These are phyloP conservation scores for Termitomyces heimii DNA, from an alignment of 768 basidiomycete species.

Conservation along the genomic window DNA sequence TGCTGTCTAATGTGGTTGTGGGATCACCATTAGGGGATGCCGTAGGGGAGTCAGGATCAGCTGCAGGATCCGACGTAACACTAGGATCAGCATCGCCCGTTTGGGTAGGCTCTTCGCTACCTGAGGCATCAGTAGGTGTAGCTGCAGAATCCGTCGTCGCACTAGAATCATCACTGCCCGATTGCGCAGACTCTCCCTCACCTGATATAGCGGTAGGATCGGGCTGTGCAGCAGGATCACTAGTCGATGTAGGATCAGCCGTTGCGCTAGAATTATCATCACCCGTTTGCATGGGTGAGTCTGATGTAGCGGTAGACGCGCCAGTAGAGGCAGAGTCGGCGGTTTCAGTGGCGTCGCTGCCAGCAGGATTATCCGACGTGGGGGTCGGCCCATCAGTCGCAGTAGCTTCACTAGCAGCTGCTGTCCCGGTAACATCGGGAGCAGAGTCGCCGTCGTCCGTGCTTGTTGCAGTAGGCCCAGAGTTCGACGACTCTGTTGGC, in stretches of 20 bases:
- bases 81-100: not conserved
- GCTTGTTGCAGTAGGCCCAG: not conserved
- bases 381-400: not conserved
- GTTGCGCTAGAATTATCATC: not conserved
- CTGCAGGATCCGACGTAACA: not conserved
- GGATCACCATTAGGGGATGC: not conserved
- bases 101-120: not conserved
- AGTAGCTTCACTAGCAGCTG: not conserved
- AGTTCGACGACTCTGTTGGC: not conserved
- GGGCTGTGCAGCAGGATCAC: no score
- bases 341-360: not conserved
- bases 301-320: no score
- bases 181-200: not conserved
- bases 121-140: not conserved
- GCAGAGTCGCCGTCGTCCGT: not conserved
- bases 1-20: not conserved
- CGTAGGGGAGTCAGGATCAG: not conserved
- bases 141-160: not conserved
- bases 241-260: not conserved
- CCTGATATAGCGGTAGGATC: not conserved
- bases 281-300: not conserved
- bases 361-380: not conserved
- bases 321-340: not conserved
- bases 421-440: not conserved
- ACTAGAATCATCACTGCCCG: not conserved